Conservation (phyloP, 2,329 filamentous ascomycete genomes). For the Claviceps purpurea region DNA sequence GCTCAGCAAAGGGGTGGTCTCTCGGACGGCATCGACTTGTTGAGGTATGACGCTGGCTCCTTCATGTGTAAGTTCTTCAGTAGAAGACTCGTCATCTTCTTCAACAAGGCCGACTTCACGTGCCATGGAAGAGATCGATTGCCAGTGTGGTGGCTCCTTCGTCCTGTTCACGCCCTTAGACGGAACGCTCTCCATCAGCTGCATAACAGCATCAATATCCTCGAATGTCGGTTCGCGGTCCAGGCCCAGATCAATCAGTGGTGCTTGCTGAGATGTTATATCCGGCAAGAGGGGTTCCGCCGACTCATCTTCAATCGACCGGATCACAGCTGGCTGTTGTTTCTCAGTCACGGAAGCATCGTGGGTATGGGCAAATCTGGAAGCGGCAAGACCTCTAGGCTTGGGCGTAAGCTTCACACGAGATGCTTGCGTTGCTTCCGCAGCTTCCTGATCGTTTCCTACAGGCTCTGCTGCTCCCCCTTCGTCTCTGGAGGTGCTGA, state of each 20-base stretch:
- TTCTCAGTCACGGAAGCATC: conserved; percentile 14
- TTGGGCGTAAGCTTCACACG: conserved; percentile 22
- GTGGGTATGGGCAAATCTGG: conserved; percentile 30
- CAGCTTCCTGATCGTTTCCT: not conserved
- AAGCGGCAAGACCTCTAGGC: conserved; percentile 28
- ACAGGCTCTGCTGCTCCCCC: not conserved
- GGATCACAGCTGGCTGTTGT: conserved; percentile 15
- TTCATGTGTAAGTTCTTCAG: conserved; percentile 47
- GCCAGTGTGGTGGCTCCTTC: conserved; percentile 32
- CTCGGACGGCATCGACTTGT: conserved; percentile 33
- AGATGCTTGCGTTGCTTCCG: conserved; percentile 9
- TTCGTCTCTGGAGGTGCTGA: conserved; percentile 3
- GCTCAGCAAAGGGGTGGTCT: conserved; percentile 31
- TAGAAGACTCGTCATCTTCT: conserved; percentile 30
- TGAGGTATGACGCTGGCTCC: conserved; percentile 56
- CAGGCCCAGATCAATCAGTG: conserved; percentile 2
- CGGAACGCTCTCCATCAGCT: conserved; percentile 60
- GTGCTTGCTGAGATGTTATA: not conserved
- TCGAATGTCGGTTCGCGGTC: conserved; percentile 47
- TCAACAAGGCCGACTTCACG: conserved; percentile 35
- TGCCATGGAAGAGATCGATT: conserved; percentile 12
- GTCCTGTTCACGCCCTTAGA: conserved; percentile 60
- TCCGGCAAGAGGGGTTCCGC: not conserved
- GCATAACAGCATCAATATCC: conserved; percentile 89
- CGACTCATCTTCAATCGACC: conserved; percentile 17